phyloP scores from a whole-genome alignment of 345 rosid genomes.

The Bruguiera parviflora region DNA sequence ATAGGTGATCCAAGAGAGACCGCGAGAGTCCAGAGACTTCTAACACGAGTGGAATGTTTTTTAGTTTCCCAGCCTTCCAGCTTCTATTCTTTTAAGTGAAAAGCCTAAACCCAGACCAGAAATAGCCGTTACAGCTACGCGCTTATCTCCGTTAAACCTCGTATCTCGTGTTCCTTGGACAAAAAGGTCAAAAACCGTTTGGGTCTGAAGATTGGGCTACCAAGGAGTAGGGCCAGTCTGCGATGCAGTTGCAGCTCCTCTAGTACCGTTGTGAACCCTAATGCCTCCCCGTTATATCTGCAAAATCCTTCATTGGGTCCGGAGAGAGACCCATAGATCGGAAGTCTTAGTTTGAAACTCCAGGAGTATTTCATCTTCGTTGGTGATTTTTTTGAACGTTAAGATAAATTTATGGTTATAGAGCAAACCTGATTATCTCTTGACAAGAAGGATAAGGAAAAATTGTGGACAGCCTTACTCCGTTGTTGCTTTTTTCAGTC shows the following conservation, averaged over 20 bases:
- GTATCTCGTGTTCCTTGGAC: background rate
- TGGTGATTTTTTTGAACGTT: no score
- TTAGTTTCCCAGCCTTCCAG: background rate
- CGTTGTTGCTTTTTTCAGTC: background rate
- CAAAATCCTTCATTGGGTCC: no score
- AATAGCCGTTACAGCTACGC: background rate
- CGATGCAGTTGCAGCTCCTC: constrained; percentile 19
- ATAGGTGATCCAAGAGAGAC: no score
- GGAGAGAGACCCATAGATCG: no score
- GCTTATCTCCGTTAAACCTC: background rate
- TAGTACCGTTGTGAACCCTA: constrained; percentile 4
- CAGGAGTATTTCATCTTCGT: no score
- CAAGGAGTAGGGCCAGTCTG: background rate
- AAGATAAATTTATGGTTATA: background rate
- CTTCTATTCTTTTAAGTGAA: constrained; percentile 12
- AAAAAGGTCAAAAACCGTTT: constrained; percentile 2
- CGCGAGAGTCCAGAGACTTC: background rate
- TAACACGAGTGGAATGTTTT: constrained; percentile 15
- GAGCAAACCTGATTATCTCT: background rate
- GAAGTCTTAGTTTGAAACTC: no score
- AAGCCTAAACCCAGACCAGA: background rate
- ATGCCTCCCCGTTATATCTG: no score
- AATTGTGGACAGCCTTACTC: background rate
- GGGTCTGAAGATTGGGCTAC: background rate
- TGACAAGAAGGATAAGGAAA: background rate